Base-by-base conservation (phyloP, 179 eudicot genomes). In the Patellifolia procumbens region DNA sequence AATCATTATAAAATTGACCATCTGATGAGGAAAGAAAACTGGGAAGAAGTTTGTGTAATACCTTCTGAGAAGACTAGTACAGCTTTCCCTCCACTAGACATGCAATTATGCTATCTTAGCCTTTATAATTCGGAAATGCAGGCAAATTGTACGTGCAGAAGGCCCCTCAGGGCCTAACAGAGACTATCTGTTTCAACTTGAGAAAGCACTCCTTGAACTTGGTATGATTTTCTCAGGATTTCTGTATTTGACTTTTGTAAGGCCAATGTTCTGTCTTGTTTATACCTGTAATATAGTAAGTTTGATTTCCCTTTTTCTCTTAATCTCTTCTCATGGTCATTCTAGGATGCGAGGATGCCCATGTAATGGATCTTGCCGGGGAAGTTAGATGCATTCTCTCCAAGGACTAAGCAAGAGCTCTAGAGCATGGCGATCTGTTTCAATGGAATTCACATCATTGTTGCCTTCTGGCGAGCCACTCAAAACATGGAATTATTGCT, bases 131-230 rank as follows among this genome's bases (percentile, higher is more conserved):
- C 32, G 32, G 48, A 42, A 83, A 4, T 82, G 81, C 90, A 94
- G 98, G 80, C 97, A 92, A 85, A 90, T 94, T 70, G 75, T 86
- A 28, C 79, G 37, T 3, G 97, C 98, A 2, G 84, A 89, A 91
- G 97, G 98, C 11, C 98, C 98, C 39, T 91, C 98, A 35, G 98
- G 98, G 70, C 97, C 97, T 35, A 94, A 94, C 88, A 88, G 86
- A 84, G 98, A 92, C 77, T 94, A 94, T 82, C 89, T 94, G 68
- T 92, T 92, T 84, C 87, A 91, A 31, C 98, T 94, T 28, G 98
- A 94, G 85, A 87, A 81, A 71, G 91, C 98, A 64, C 94, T 94
- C 32, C 69, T 83, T 74, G 87, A 85, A 72, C 81, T 89, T 66
- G 97, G 97, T 89, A 79, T 58, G 49, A 9, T 10, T 32, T 55